Conservation (phyloP, 2,329 filamentous ascomycete genomes). For the Pseudopyricularia cyperi region DNA sequence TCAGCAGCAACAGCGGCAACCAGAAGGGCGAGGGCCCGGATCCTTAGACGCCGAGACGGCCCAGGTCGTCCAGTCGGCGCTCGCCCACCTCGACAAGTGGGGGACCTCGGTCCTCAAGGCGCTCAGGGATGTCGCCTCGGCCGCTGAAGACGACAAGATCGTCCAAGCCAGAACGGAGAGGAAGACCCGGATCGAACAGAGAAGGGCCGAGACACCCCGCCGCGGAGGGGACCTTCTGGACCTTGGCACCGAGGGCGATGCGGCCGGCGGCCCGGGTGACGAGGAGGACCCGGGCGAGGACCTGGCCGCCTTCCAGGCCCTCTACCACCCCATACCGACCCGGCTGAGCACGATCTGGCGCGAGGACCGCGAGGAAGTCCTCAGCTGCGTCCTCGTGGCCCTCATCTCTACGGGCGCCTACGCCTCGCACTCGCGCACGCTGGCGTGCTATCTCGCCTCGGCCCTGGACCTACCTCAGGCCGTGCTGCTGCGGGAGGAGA, state of each 20-base stretch:
- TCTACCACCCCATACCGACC: constrained; percentile 40
- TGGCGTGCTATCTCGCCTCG: constrained; percentile 56
- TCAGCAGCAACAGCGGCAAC: background rate
- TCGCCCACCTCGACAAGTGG: constrained; percentile 70
- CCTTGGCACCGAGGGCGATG: constrained; percentile 15
- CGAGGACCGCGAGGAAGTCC: constrained; percentile 46
- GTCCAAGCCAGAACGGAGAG: constrained; percentile 31
- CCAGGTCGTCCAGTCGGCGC: constrained; percentile 32
- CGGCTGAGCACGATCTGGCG: constrained; percentile 42
- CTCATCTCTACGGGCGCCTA: constrained; percentile 63
- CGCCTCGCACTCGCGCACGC: constrained; percentile 55
- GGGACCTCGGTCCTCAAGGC: constrained; percentile 54
- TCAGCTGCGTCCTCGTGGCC: constrained; percentile 59
- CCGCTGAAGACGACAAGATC: constrained; percentile 33
- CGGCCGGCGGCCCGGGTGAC: constrained; percentile 7
- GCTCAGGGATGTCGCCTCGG: constrained; percentile 53
- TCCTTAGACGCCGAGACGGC: constrained; percentile 11
- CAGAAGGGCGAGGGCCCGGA: constrained; percentile 3
- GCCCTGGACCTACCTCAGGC: constrained; percentile 49
- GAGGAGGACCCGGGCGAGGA: constrained; percentile 20
- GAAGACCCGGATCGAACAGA: constrained; percentile 25
- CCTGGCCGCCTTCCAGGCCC: constrained; percentile 29
- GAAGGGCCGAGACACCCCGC: constrained; percentile 18
- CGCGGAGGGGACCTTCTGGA: constrained; percentile 27
- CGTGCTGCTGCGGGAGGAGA: constrained; percentile 56